Conservation (phyloP, 306 rosid species). For the Acmispon strigosus region DNA sequence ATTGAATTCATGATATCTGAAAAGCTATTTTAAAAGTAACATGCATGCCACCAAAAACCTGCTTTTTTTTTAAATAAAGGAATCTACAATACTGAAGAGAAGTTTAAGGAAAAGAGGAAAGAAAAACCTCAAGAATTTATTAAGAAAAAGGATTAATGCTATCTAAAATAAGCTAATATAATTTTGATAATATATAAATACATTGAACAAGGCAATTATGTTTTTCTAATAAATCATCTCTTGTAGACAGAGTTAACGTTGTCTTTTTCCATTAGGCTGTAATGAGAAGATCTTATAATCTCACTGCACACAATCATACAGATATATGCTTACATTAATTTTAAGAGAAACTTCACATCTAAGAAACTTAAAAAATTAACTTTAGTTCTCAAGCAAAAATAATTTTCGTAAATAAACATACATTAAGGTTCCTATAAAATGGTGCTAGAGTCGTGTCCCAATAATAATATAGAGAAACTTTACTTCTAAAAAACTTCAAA, state of each 20-base stretch:
- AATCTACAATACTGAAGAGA: neutral
- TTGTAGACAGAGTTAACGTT: neutral
- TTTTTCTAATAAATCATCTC: neutral
- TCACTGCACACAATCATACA: neutral
- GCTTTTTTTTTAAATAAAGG: neutral
- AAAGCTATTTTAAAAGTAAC: neutral
- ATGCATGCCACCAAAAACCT: neutral
- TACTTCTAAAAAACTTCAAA: neutral
- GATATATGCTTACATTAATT: too few species aligned
- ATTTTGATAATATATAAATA: neutral
- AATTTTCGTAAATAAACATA: neutral
- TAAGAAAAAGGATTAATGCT: neutral
- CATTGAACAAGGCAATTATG: neutral
- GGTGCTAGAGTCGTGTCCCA: neutral
- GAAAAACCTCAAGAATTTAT: neutral
- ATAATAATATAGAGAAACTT: neutral
- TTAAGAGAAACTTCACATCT: too few species aligned
- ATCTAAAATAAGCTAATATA: neutral
- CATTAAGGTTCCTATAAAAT: neutral
- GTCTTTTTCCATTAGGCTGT: neutral
- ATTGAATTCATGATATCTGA: neutral
- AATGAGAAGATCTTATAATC: constrained; percentile 3
- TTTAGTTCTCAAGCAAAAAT: too few species aligned
- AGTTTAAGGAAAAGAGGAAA: neutral
- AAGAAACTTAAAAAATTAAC: too few species aligned